Percentiles rank a stretch among this genome's conserved stretches.
Evolutionary conservation across 2,329 filamentous ascomycete genomes (phyloP).

Genomic region (Arthrobotrys conoides): DNA sequence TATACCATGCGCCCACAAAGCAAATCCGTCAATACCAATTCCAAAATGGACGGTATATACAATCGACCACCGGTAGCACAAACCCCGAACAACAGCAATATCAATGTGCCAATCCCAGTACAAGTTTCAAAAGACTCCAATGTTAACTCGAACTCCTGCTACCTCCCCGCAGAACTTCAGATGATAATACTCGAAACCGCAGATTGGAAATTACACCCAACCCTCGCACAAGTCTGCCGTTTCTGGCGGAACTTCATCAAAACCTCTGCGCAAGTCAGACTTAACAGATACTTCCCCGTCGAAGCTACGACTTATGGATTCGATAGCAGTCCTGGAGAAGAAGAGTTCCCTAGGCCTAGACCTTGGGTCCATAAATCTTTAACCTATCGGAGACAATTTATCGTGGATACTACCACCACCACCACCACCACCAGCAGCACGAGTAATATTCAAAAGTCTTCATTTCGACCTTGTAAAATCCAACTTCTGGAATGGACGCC

Average conservation of each 20-base stretch:
- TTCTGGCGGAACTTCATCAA: conserved; percentile 45
- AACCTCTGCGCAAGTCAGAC: conserved; percentile 3
- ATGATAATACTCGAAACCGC: conserved; percentile 33
- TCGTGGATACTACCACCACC: not conserved
- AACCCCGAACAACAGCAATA: no score
- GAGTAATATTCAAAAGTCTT: no score
- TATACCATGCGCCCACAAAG: no score
- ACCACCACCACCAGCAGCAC: no score
- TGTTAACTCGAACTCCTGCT: not conserved
- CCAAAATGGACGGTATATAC: no score
- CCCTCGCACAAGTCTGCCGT: conserved; percentile 38
- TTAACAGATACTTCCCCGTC: conserved; percentile 53
- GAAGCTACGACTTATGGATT: conserved; percentile 25
- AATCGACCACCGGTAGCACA: no score
- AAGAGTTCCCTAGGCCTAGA: conserved; percentile 25
- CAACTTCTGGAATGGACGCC: conserved; percentile 12
- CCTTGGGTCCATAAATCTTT: conserved; percentile 41
- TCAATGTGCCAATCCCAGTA: not conserved
- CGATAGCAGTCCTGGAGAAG: conserved; percentile 34
- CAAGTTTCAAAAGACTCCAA: no score
- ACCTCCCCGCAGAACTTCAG: conserved; percentile 36
- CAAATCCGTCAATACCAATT: no score
- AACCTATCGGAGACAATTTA: conserved; percentile 33
- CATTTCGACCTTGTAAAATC: conserved; percentile 9
- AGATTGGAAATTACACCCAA: conserved; percentile 34